Base-by-base conservation (phyloP, 176 grass and related monocot species). In the Avena eriantha region DNA sequence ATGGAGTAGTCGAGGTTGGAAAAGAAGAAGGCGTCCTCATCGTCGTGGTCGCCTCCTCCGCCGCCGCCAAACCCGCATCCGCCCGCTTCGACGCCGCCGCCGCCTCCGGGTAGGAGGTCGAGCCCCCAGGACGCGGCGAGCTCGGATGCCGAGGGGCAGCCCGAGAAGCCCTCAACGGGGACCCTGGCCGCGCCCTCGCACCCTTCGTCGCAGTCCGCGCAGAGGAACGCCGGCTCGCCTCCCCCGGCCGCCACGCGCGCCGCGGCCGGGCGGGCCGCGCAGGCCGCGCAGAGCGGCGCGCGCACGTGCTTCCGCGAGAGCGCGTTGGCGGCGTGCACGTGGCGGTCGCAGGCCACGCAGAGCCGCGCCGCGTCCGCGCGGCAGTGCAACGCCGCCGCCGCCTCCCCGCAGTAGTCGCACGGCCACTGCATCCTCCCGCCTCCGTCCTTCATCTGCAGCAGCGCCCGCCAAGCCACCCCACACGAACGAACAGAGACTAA, bases 301-400 rank as follows among this genome's bases (percentile, higher is more conserved):
- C 93, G 93, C 68, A 90, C 79, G 87, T 95, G 93, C 85, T 92
- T 92, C 58, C 85, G 45, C 8, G 90, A 95, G 3, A 95, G 86
- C 50, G 86, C 88, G 90, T 92, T 95, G 43, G 88, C 93, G 34
- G 85, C 87, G 90, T 95, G 93, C 79, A 95, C 93, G 90, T 90
- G 90, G 54, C 88, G 90, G 88, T 95, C 93, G 88, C 93, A 95
- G 18, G 82, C 82, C 1, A 95, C 88, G 83, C 93, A 92, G 24
- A 95, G 79, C 8, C 93, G 83, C 72, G 93, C 93, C 7, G 83
- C 82, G 86, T 95, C 93, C 29, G 93, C 93, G 6, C 85, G 86
- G 90, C 93, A 95, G 88, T 92, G 90, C 88, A 95, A 75, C 83
- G 84, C 88, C 79, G 93, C 93, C 79, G 82, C 85, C 65, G 88